Evolutionary conservation across 495 filamentous ascomycete genomes (phyloP), one percentile per base, ranked within the genome.

Genomic region (Acidomyces sp.): DNA sequence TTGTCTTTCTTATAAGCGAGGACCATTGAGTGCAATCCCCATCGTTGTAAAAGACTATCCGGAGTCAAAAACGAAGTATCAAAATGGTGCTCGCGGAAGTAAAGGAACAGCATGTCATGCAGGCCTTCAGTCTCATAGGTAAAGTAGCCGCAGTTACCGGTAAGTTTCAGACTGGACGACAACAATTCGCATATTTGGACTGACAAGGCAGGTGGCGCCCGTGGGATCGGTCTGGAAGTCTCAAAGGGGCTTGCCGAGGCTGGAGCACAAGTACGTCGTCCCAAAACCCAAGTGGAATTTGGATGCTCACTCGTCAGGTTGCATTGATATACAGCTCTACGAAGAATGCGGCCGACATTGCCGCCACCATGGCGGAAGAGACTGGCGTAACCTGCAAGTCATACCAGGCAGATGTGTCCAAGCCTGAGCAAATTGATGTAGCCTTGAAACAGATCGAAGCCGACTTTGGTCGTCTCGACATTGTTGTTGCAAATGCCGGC

Each of bases 211-310:
- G 44, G 44, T 15, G 44, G 39, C 10, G 26, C 39, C 22, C 39
- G 44, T 4, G 44, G 44, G 4, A 34, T 47, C 15, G 44, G 44
- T 20, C 39, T 43, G 7, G 19, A 23, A n/a, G 21, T 43, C 9
- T 23, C 12, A 23, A 6, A 16, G 10, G 44, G 4, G 3, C 39
- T 47, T 29, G 44, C 44, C 6, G 44, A 47, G 36, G 44, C 39
- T 6, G 44, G 44, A 18, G 44, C 44, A 23, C n/a, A 23, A 11
- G 37, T 49, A n/a, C n/a, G n/a, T n/a, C n/a, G n/a, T n/a, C n/a
- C n/a, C n/a, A n/a, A n/a, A n/a, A n/a, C n/a, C n/a, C n/a, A n/a
- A n/a, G n/a, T n/a, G n/a, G n/a, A n/a, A n/a, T n/a, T n/a, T n/a
- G n/a, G n/a, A n/a, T n/a, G n/a, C n/a, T n/a, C n/a, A n/a, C n/a